Percentiles rank a stretch among this genome's conserved stretches.
phyloP scores from a whole-genome alignment of 106 monocot species.

The Dendrobium catenatum region DNA sequence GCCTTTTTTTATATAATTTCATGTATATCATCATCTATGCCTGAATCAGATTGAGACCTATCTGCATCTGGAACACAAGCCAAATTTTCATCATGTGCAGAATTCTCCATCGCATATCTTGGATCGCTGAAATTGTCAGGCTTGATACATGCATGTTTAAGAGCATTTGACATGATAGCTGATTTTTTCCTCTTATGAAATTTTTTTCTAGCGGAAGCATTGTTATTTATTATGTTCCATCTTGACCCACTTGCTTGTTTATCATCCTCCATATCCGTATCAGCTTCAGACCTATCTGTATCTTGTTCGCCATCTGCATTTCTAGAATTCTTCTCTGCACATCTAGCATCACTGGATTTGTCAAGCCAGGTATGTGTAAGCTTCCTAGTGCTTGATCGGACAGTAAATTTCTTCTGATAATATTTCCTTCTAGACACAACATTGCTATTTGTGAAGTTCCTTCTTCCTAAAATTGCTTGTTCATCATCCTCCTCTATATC shows the following conservation, averaged over 20 bases:
- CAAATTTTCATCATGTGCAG: neutral
- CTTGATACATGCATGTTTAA: neutral
- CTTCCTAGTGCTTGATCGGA: neutral
- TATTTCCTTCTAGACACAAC: neutral
- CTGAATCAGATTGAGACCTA: neutral
- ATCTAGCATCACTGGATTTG: neutral
- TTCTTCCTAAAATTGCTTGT: conserved; percentile 17
- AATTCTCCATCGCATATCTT: too few species aligned
- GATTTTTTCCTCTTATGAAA: neutral
- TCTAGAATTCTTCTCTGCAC: neutral
- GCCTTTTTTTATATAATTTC: neutral
- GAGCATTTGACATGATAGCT: neutral
- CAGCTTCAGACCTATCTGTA: neutral
- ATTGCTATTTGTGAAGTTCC: neutral
- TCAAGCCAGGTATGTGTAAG: neutral
- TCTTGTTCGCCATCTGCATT: neutral
- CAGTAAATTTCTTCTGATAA: conserved; percentile 17
- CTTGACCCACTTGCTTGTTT: conserved; percentile 11
- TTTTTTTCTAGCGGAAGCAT: neutral
- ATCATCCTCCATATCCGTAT: conserved; percentile 4
- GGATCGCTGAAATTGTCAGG: too few species aligned
- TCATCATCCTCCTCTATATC: conserved; percentile 7
- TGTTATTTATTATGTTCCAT: neutral
- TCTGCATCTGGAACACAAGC: neutral
- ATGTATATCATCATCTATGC: neutral